These are phyloP conservation scores for Raphanus hybrid DNA, from an alignment of 441 rosid genomes.

Conservation along the genomic window DNA sequence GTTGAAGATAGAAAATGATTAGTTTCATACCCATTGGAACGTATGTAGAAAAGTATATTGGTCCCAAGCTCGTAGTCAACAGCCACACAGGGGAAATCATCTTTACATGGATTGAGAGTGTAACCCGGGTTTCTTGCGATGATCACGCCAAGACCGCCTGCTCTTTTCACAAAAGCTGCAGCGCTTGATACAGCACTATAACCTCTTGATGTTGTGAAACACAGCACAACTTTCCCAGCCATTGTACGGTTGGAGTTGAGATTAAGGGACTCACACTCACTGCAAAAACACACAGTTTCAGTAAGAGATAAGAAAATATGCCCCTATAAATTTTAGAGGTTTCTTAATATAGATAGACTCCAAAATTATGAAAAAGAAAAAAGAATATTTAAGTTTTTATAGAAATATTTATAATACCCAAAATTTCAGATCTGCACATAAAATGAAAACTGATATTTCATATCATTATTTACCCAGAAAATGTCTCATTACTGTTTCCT, in stretches of 20 bases:
- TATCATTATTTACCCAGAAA: constrained; percentile 30
- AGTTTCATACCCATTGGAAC: constrained; percentile 43
- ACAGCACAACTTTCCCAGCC: constrained; percentile 46
- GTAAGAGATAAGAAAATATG: too few species aligned
- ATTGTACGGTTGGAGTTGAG: constrained; percentile 27
- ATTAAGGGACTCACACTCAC: constrained; percentile 42
- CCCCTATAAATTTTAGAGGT: too few species aligned
- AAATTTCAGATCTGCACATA: too few species aligned
- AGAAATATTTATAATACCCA: too few species aligned
- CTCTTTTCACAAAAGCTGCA: constrained; percentile 49
- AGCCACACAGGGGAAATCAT: constrained; percentile 46
- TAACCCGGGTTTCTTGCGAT: constrained; percentile 51
- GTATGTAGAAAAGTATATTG: constrained; percentile 44
- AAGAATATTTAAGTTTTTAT: too few species aligned
- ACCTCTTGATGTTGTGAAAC: constrained; percentile 35
- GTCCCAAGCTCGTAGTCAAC: constrained; percentile 49
- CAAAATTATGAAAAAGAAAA: too few species aligned
- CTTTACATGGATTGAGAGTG: constrained; percentile 46
- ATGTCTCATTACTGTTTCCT: constrained; percentile 5
- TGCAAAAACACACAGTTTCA: constrained; percentile 29
- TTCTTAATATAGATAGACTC: too few species aligned
- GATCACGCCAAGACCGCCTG: constrained; percentile 46
- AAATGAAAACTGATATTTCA: not conserved
- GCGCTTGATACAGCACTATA: constrained; percentile 42
- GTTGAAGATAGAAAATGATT: not conserved